Percentiles rank a stretch among this genome's conserved stretches.
Evolutionary conservation across 257 asterid genomes (phyloP).

Genomic region (Paraleonurus japonicus): DNA sequence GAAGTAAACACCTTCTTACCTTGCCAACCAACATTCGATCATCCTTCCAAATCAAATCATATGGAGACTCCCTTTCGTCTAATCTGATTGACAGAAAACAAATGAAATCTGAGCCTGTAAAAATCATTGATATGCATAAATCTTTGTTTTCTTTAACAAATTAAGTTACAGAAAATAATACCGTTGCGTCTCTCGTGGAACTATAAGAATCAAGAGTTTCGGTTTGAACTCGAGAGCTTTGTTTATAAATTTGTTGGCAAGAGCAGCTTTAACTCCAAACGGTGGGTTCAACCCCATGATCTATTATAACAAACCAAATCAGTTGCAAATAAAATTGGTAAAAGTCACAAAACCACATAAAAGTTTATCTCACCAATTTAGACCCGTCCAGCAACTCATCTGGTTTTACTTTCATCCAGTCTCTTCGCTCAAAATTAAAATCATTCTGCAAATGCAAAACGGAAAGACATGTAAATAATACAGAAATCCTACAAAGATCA

Average conservation of each 20-base stretch:
- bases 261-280: conserved; percentile 73
- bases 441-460: conserved; percentile 49
- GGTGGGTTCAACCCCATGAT: conserved; percentile 98
- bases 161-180: conserved; percentile 2
- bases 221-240: conserved; percentile 92
- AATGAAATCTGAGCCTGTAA: not conserved
- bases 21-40: conserved; percentile 59
- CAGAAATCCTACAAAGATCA: not conserved
- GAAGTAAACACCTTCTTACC: conserved; percentile 39
- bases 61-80: conserved; percentile 47
- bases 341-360: conserved; percentile 20
- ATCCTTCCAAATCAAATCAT: conserved; percentile 82
- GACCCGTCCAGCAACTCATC: conserved; percentile 69
- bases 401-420: conserved; percentile 63
- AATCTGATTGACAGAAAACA: conserved; percentile 45
- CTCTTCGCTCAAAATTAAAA: conserved; percentile 81
- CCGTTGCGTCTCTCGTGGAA: conserved; percentile 72
- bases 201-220: conserved; percentile 81
- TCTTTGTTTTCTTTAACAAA: not conserved
- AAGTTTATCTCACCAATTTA: conserved; percentile 57
- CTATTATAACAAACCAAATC: conserved; percentile 38
- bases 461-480: conserved; percentile 13
- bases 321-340: conserved; percentile 6
- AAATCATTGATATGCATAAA: not conserved
- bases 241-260: conserved; percentile 68